phyloP scores from a whole-genome alignment of 495 filamentous ascomycete species.

The Talaromyces wortmannii region DNA sequence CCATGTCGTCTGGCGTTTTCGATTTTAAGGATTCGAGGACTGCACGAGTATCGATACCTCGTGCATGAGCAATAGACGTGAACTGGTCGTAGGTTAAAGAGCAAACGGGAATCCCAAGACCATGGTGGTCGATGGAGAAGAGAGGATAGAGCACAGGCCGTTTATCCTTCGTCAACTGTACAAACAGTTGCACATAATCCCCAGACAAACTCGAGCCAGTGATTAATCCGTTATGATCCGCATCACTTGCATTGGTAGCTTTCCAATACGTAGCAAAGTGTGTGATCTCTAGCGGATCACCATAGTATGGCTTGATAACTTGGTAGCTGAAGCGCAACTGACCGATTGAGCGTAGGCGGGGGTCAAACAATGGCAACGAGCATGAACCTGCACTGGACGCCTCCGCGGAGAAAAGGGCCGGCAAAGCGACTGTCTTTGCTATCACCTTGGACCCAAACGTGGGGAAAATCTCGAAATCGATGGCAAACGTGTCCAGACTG shows the following conservation, averaged over 20 bases:
- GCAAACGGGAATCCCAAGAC: constrained; percentile 73
- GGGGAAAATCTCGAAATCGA: constrained; percentile 97
- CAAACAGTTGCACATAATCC: constrained; percentile 83
- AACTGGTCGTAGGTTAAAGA: constrained; percentile 72
- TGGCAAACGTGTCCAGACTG: constrained; percentile 80
- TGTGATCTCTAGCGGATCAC: constrained; percentile 90
- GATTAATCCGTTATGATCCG: constrained; percentile 75
- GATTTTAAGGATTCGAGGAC: constrained; percentile 40
- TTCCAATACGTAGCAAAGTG: constrained; percentile 99
- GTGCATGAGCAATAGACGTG: constrained; percentile 51
- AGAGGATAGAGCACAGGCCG: constrained; percentile 79
- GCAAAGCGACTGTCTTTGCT: constrained; percentile 86
- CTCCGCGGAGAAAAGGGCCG: constrained; percentile 71
- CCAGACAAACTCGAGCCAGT: constrained; percentile 93
- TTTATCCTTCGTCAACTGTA: constrained; percentile 83
- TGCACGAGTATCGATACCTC: constrained; percentile 25
- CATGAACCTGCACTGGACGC: constrained; percentile 71
- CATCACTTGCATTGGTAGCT: constrained; percentile 84
- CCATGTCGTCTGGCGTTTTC: constrained; percentile 46
- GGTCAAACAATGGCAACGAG: constrained; percentile 86
- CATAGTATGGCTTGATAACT: constrained; percentile 92
- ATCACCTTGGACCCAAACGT: constrained; percentile 97
- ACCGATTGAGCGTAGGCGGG: constrained; percentile 85
- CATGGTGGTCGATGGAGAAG: constrained; percentile 72
- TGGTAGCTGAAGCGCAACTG: constrained; percentile 90